Evolutionary conservation across 2,329 filamentous ascomycete genomes (phyloP).

Genomic region (Colletotrichum coccodes): DNA sequence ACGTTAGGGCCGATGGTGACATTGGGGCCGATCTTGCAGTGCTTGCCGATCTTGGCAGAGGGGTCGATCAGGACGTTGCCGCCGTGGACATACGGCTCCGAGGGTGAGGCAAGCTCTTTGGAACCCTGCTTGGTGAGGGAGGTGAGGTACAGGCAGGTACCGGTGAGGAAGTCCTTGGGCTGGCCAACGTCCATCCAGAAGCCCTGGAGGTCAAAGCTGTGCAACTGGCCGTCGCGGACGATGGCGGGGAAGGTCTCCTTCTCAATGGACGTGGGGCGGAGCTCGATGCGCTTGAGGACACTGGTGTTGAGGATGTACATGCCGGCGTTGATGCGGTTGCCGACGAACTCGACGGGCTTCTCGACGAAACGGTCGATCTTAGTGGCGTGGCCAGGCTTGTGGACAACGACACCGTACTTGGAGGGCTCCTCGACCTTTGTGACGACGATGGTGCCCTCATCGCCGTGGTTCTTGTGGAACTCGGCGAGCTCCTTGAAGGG

Average conservation of each 20-base stretch:
- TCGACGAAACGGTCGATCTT: conserved; percentile 99
- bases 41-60: conserved; percentile 95
- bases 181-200: conserved; percentile 99
- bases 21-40: conserved; percentile 97
- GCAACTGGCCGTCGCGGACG: conserved; percentile 86
- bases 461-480: conserved; percentile 92
- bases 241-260: conserved; percentile 99
- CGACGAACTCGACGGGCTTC: conserved; percentile 98
- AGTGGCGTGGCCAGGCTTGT: conserved; percentile 91
- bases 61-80: conserved; percentile 97
- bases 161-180: conserved; percentile 97
- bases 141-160: conserved; percentile 95
- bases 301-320: conserved; percentile 98
- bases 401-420: conserved; percentile 98
- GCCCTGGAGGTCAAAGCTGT: conserved; percentile 95
- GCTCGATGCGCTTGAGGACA: conserved; percentile 89
- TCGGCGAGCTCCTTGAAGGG: conserved; percentile 89
- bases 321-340: conserved; percentile 98
- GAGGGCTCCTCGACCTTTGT: conserved; percentile 99
- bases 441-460: conserved; percentile 97
- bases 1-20: conserved; percentile 95
- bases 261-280: conserved; percentile 96
- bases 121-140: conserved; percentile 91
- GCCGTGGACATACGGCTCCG: conserved; percentile 85
- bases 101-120: conserved; percentile 80